Base-by-base conservation (phyloP, 1,284 basidiomycete species). In the Porodaedalea pini region DNA sequence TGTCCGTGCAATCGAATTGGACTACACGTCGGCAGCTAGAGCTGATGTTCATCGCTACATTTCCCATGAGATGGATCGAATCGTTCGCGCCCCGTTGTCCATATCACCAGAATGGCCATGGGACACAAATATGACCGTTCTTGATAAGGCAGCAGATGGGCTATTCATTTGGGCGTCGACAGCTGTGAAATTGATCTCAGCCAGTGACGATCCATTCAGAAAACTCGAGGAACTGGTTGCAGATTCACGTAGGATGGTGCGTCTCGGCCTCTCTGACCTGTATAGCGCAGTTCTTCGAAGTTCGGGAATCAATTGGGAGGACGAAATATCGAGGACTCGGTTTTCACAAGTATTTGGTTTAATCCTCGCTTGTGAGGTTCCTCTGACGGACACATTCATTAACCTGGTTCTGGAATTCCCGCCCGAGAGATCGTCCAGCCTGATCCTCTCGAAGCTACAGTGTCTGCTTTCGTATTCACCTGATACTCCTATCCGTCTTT, bases 111-210 rank as follows among this genome's bases (percentile, higher is more conserved):
- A 52, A 6, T 52, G 51, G 51, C 36, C n/a, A 41, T 41, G 37
- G 49, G 31, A 51, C 1, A 7, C 32, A 2, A 62, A 66, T 13
- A 48, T 67, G 11, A 58, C 63, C 5, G 34, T 29, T 39, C 58
- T 69, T 21, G 64, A 64, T 11, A 44, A 63, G 27, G 67, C 61
- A 21, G 60, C 67, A 2, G 53, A 59, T n/a, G 65, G 66, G 1
- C 51, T 69, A 13, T 69, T 69, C 49, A 69, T 69, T 19, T 69
- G 68, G 49, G 65, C 68, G 5, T 56, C 63, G 17, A 69, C 67
- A 2, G 67, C 69, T 21, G 58, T 69, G 50, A 68, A 65, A 27
- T n/a, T 57, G 15, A 36, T 57, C 23, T 23, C 7, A 13, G 19
- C 19, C 13, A 53, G 51, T 31, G 31, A 25, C 13, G 21, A 41